A percentile compares a stretch with the other conserved stretches of the same genome.
These are phyloP conservation scores for Ophiostoma australiae DNA, from an alignment of 2,329 filamentous ascomycete genomes.

Conservation along the genomic window DNA sequence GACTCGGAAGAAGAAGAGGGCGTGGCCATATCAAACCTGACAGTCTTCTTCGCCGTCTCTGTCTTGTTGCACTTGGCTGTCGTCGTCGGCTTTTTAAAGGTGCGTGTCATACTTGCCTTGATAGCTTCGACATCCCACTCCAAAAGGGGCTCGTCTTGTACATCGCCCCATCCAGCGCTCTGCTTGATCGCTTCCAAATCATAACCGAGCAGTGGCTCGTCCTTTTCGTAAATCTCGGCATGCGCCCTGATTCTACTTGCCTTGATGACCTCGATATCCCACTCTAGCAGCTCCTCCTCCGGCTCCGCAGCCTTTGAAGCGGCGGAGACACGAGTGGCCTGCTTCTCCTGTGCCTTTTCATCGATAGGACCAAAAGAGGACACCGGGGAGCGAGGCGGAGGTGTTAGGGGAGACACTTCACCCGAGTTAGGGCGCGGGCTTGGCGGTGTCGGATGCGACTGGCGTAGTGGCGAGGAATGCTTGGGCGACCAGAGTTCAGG, in stretches of 20 bases:
- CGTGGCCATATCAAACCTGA: too few relatives aligned
- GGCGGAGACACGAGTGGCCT: background rate
- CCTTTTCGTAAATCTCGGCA: background rate
- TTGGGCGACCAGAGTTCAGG: slow-evolving; percentile 17
- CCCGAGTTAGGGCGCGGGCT: background rate
- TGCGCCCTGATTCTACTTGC: slow-evolving; percentile 17
- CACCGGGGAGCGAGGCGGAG: slow-evolving; percentile 20
- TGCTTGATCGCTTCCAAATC: background rate
- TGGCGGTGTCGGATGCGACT: slow-evolving; percentile 1
- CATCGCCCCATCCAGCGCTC: background rate
- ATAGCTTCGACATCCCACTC: slow-evolving; percentile 25
- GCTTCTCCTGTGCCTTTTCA: background rate
- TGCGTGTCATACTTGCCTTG: slow-evolving; percentile 24
- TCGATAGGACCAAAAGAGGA: background rate
- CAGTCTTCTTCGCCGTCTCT: background rate
- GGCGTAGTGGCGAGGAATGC: slow-evolving; percentile 19
- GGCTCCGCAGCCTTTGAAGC: background rate
- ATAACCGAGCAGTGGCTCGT: slow-evolving; percentile 4
- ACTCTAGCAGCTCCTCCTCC: slow-evolving; percentile 23
- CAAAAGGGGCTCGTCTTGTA: slow-evolving; percentile 21
- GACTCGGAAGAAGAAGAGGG: background rate
- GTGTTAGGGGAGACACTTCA: slow-evolving; percentile 16
- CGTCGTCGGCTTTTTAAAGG: background rate
- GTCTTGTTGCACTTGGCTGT: background rate
- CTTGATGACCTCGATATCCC: slow-evolving; percentile 24